phyloP scores from a whole-genome alignment of 176 grass and related monocot genomes.

The Tillandsia fasciculata region DNA sequence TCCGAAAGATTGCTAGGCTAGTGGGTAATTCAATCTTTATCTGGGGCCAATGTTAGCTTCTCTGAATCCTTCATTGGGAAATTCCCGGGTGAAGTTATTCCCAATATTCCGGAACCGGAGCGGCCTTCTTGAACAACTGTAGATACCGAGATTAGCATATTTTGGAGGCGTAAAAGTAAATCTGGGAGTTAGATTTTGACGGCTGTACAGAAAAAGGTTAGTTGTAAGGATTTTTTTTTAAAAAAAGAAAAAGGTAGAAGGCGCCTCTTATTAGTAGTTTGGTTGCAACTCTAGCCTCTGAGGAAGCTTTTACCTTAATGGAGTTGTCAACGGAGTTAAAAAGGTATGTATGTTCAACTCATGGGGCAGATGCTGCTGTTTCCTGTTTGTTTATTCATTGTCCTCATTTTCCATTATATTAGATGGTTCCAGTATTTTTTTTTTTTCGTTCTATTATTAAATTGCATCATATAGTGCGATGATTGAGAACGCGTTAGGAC shows the following conservation, averaged over 20 bases:
- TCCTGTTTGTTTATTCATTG: no score
- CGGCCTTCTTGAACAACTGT: constrained; percentile 12
- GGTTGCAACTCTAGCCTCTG: not conserved
- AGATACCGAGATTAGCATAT: not conserved
- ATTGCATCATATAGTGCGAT: no score
- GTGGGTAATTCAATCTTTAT: constrained; percentile 33
- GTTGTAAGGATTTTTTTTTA: constrained; percentile 9
- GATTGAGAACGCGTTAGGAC: no score
- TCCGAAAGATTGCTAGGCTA: constrained; percentile 9
- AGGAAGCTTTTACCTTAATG: no score
- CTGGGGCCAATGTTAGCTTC: constrained; percentile 6
- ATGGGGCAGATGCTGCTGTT: no score
- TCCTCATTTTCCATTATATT: no score
- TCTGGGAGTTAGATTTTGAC: not conserved
- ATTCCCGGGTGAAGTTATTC: constrained; percentile 22
- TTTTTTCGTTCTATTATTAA: no score
- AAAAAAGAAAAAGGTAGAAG: constrained; percentile 23
- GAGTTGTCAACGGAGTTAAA: no score
- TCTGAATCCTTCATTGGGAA: constrained; percentile 2
- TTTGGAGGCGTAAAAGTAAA: constrained; percentile 1
- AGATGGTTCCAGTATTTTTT: no score
- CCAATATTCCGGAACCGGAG: constrained; percentile 7
- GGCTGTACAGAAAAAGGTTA: constrained; percentile 37
- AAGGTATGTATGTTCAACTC: no score
- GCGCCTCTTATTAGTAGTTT: constrained; percentile 14